phyloP scores from a whole-genome alignment of 768 basidiomycete genomes.

The Tylopilus vinaceipallidus region DNA sequence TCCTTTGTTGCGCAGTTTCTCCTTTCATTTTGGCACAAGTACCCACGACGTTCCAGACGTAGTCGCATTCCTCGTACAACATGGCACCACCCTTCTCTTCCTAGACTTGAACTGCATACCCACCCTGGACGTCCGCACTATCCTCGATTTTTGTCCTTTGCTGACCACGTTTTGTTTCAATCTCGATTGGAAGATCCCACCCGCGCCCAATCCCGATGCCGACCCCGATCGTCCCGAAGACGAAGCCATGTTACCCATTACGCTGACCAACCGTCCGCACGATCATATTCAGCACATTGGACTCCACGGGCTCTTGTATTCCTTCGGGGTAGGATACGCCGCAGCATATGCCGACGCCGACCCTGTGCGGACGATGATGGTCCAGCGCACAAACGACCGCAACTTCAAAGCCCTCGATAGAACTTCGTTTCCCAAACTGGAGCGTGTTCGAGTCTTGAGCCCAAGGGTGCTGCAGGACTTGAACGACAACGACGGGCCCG shows the following conservation, averaged over 20 bases:
- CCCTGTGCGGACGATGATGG: slow-evolving; percentile 43
- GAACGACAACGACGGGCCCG: slow-evolving; percentile 52
- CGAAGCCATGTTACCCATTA: slow-evolving; percentile 33
- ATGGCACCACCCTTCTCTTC: slow-evolving; percentile 57
- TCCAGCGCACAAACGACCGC: slow-evolving; percentile 60
- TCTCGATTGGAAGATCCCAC: slow-evolving; percentile 63
- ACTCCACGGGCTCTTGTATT: slow-evolving; percentile 63
- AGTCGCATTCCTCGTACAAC: slow-evolving; percentile 53
- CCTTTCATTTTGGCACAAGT: slow-evolving; percentile 46
- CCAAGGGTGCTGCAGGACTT: slow-evolving; percentile 54
- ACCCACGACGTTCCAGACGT: slow-evolving; percentile 55
- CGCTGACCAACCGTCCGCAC: slow-evolving; percentile 53
- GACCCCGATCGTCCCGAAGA: slow-evolving; percentile 20
- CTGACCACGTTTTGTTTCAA: slow-evolving; percentile 70
- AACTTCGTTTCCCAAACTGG: slow-evolving; percentile 58
- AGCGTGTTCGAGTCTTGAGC: slow-evolving; percentile 58
- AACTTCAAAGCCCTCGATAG: slow-evolving; percentile 55
- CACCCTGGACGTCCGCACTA: slow-evolving; percentile 51
- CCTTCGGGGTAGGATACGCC: slow-evolving; percentile 64
- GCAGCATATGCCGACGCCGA: slow-evolving; percentile 41
- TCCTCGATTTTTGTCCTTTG: slow-evolving; percentile 62
- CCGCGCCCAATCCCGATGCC: slow-evolving; percentile 13
- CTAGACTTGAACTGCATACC: slow-evolving; percentile 66
- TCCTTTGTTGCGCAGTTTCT: slow-evolving; percentile 55
- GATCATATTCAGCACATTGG: slow-evolving; percentile 59